Evolutionary conservation across 2,329 filamentous ascomycete genomes (phyloP), one percentile per base, ranked within the genome.

Genomic region (Beauveria rudraprayagi): DNA sequence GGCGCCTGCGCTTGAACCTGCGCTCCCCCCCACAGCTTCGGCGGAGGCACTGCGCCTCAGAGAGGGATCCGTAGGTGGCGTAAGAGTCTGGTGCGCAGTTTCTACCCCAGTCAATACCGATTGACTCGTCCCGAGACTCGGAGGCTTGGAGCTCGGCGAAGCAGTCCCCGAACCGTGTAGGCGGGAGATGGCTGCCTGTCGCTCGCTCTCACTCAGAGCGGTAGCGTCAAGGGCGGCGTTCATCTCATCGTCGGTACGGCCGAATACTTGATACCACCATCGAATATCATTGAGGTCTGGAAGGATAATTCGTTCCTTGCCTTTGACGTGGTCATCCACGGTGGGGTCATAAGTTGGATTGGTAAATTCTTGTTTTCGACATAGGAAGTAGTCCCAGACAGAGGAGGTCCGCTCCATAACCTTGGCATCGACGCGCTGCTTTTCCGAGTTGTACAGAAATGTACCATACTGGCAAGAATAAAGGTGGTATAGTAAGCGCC

Each of bases 401-500:
- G 91, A 96, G 3, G 89, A 82, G 3, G 92, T 96, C 59, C 84
- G 82, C 67, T 92, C 86, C 44, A 80, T 78, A 1, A 90, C 86
- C 30, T 79, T 81, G 24, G 84, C 82, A 48, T 94, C 89, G 17
- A 84, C 78, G 3, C 94, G 87, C 68, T 96, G 90, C 69, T 92
- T 94, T 72, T 99, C 94, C 61, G 86, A 95, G 75, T 99, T 97
- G 75, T 90, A 96, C 5, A 99, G 80, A 71, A 99, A 99, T 0
- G 93, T 97, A 51, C 94, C 94, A 65, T 97, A 99, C 71, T 99
- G 94, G 66, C 92, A 96, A 0, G 93, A 93, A 71, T 97, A 93
- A 1, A 96, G 82, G 71, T 99, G 94, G 70, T 97, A 99, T 1
- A 97, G 80, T 3, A 99, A 78, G 22, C 94, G 86, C 28, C 91